Percentiles rank a stretch among this genome's conserved stretches.
Conservation (phyloP, 257 asterid genomes). For the Coffea eugenioides region DNA sequence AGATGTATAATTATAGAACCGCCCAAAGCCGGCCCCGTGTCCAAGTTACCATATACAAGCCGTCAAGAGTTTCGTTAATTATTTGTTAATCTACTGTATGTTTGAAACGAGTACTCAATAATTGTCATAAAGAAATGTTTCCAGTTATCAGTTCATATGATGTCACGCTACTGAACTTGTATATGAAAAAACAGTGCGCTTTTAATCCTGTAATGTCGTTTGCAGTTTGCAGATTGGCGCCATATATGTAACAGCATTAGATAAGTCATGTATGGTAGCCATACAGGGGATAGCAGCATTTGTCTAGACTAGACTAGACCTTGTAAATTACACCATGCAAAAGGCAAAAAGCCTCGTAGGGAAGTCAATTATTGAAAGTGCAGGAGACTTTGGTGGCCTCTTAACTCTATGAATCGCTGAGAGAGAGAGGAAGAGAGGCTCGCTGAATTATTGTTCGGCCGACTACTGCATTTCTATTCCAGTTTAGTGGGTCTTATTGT, state of each 20-base stretch:
- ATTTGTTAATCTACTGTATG: background rate
- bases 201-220: background rate
- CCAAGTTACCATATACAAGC: background rate
- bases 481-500: conserved; percentile 22
- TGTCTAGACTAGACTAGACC: background rate
- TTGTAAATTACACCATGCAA: conserved; percentile 2
- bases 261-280: background rate
- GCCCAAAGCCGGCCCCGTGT: conserved; percentile 4
- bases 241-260: background rate
- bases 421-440: background rate
- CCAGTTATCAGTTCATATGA: background rate
- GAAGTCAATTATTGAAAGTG: conserved; percentile 17
- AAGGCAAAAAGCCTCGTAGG: conserved; percentile 6
- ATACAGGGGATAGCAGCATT: background rate
- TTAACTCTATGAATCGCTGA: background rate
- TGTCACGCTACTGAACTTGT: background rate
- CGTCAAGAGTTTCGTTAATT: background rate
- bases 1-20: background rate
- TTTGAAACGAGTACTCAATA: conserved; percentile 5
- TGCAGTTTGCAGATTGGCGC: background rate
- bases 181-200: background rate
- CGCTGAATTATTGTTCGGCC: conserved; percentile 25
- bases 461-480: conserved; percentile 13
- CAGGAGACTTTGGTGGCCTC: background rate
- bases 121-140: conserved; percentile 8